phyloP scores from a whole-genome alignment of 306 rosid genomes.

The Trifolium repens region DNA sequence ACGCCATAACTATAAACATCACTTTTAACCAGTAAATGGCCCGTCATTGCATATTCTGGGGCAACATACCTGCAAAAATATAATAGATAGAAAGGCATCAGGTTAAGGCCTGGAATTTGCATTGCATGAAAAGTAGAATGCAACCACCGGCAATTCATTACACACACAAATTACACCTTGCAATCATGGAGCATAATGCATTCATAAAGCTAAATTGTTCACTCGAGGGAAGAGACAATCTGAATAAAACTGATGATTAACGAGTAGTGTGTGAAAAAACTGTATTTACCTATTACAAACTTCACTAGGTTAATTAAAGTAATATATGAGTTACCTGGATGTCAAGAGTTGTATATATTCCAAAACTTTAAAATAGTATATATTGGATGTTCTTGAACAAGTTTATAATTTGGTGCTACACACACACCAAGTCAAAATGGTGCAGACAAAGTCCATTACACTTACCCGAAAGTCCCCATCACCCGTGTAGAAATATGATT shows the following conservation, averaged over 20 bases:
- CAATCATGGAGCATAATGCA: conserved; percentile 36
- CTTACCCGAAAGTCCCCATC: conserved; percentile 98
- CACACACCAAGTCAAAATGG: conserved; percentile 30
- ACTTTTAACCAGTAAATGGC: conserved; percentile 92
- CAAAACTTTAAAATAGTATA: conserved; percentile 9
- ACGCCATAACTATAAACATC: conserved; percentile 97
- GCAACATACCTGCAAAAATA: conserved; percentile 79
- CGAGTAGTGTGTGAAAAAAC: conserved; percentile 19
- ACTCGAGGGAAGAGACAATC: conserved; percentile 20
- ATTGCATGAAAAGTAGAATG: conserved; percentile 26
- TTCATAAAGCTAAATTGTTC: conserved; percentile 23
- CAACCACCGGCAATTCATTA: background rate
- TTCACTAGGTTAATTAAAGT: background rate
- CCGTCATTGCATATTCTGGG: conserved; percentile 98
- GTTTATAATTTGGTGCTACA: conserved; percentile 23
- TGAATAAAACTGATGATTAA: conserved; percentile 18
- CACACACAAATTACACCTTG: conserved; percentile 6
- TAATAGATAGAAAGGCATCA: conserved; percentile 32
- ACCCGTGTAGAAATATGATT: conserved; percentile 89
- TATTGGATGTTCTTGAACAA: conserved; percentile 31
- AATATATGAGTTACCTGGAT: background rate
- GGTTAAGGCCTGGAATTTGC: conserved; percentile 39
- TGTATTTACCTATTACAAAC: conserved; percentile 24
- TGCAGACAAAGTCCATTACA: conserved; percentile 26
- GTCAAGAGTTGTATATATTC: conserved; percentile 20